phyloP scores from a whole-genome alignment of 495 filamentous ascomycete genomes.

The Penicillium daleae region DNA sequence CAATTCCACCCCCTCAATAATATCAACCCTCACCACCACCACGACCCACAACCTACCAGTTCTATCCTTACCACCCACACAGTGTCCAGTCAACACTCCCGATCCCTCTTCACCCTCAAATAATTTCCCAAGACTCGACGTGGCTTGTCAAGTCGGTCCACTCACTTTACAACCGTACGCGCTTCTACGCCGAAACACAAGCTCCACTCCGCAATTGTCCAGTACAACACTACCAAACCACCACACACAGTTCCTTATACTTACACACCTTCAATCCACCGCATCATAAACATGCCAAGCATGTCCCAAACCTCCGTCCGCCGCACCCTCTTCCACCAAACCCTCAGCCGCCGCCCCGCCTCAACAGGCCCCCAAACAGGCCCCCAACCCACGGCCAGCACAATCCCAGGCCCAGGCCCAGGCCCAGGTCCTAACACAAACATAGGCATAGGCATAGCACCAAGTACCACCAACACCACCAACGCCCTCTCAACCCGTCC shows the following conservation, averaged over 20 bases:
- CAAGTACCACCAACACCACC: background rate
- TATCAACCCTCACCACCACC: background rate
- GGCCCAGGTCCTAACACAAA: background rate
- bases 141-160: background rate
- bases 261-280: too few relatives aligned
- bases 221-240: background rate
- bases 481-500: constrained; percentile 34
- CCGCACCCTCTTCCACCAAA: constrained; percentile 75
- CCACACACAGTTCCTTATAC: background rate
- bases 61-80: constrained; percentile 6
- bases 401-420: background rate
- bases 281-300: background rate
- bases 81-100: constrained; percentile 2
- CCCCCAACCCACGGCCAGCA: background rate
- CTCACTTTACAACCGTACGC: background rate
- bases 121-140: background rate
- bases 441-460: background rate
- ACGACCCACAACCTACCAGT: background rate
- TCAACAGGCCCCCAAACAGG: constrained; percentile 39
- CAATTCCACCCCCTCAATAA: background rate
- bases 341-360: constrained; percentile 69
- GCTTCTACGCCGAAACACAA: too few relatives aligned
- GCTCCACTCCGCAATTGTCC: background rate
- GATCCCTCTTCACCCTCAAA: background rate
- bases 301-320: constrained; percentile 55